Evolutionary conservation across 179 eudicot species (phyloP), one percentile per base, ranked within the genome.

Genomic region (Kewa caespitosa): DNA sequence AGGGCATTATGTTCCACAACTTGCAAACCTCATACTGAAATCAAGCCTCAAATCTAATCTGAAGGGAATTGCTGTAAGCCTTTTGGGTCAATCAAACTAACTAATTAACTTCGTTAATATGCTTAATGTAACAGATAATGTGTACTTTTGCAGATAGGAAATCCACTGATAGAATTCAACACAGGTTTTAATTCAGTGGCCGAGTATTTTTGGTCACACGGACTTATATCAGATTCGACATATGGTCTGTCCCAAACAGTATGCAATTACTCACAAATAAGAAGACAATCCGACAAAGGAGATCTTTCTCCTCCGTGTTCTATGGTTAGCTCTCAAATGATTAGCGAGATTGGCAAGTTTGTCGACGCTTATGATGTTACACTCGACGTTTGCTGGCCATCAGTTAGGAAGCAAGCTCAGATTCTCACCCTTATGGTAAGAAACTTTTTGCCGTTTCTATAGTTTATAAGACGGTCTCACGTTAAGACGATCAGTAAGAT

Each of bases 1-100:
- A 85, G 88, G 88, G 18, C 88, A 85, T 78, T 86, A 86, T 60
- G 76, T 83, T 54, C 88, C 88, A 63, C 85, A 83, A 74, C 84
- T 86, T 67, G 88, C 86, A 28, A 75, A 74, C 52, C 65, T 79
- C 34, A 36, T 86, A 13, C 70, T 81, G 4, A 67, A 67, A n/a
- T 79, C 84, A 34, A 79, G 48, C 76, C 74, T 83, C 39, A 79
- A 79, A 72, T 38, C 78, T 6, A 81, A 79, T 69, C 81, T 86
- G 52, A 84, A 84, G 82, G 85, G 87, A 62, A 54, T 86, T 70
- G 89, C 85, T 14, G 88, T 86, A 79, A 78, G 83, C 76, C n/a
- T n/a, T n/a, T n/a, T n/a, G n/a, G n/a, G n/a, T n/a, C n/a, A n/a
- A n/a, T n/a, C n/a, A n/a, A n/a, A n/a, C n/a, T n/a, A n/a, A n/a